Base-by-base conservation (phyloP, 345 rosid species). In the Triadica sebifera region DNA sequence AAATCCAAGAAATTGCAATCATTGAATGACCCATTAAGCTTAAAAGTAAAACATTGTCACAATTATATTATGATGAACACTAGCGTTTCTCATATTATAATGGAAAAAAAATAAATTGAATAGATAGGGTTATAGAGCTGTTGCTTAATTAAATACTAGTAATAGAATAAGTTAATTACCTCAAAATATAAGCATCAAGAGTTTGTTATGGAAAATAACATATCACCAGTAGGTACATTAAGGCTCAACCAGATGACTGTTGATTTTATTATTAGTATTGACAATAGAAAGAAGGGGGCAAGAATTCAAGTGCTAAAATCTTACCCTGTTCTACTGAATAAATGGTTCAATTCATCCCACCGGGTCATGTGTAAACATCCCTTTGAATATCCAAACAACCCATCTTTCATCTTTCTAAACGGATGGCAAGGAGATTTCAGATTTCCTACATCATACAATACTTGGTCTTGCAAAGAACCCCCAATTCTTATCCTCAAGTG, bases 381-480 rank as follows among this genome's bases (percentile, higher is more conserved):
- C 78, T 84, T 88, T 11, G 99, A 90, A 86, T 91, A 95, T 34
- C 96, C 98, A 45, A 95, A 95, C 79, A 95, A 75, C 49, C 90
- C 94, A 71, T 72, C 85, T 68, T 81, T 73, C 85, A 79, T 88
- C 81, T 82, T 89, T 73, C 74, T 24, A 63, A 95, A 95, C 38
- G 92, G 94, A 79, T 76, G 88, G 81, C 99, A 94, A 49, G 90
- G 94, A 84, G 84, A 71, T 70, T 77, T 80, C 76, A 82, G 81
- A 56, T 70, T 45, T 69, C 92, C 98, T 4, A 91, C 86, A 79
- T 89, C 89, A 70, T 95, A 95, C 47, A 81, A 66, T 16, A 95
- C 97, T 87, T 79, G 97, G 76, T 95, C 98, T 91, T 95, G 99
- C 84, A 95, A 83, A 63, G 99, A 93, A 69, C 99, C 99, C 20